Base-by-base conservation (phyloP, 225 moss, liverwort and hornwort species). In the Physcomitrium patens region DNA sequence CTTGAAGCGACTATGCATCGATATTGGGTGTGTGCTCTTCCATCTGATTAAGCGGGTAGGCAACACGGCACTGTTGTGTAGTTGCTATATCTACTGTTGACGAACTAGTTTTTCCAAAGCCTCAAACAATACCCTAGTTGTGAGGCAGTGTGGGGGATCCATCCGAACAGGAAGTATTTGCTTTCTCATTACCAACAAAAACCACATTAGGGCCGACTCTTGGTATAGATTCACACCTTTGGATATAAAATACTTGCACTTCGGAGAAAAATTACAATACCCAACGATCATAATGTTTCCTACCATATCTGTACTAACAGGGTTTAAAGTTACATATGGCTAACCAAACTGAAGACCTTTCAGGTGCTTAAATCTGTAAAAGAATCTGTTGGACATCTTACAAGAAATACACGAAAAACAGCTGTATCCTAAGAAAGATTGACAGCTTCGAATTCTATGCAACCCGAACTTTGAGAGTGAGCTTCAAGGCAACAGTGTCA, bases 351-450 rank as follows among this genome's bases (percentile, higher is more conserved):
- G 42, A 37, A 22, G 50, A 12, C 1, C 49, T 26, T 37, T 4
- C 64, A 50, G 50, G 63, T 58, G 57, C 70, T 71, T 24, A 17
- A 26, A 67, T 81, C 60, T 57, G 50, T 62, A 37, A 67, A 62
- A 82, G 18, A 78, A 69, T 74, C 46, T 68, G 28, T 45, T 37
- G 24, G 63, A 57, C 67, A 81, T 82, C 64, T 69, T 69, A 82
- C 69, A 53, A 71, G 43, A 75, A 70, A 75, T 74, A 69, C 75
- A 74, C 48, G 47, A 60, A 82, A 70, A 62, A 77, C 17, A 54
- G 15, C 57, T 63, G 24, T 48, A 49, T 19, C 69, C 31, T 13
- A 7, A 3, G 61, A 26, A 16, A 26, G 6, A 9, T 59, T 14
- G 55, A 55, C 67, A 72, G 62, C 61, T 77, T 73, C 26, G 10